A percentile compares a stretch with the other conserved stretches of the same genome.
Conservation (phyloP, 179 eudicot genomes). For the Beta lomatogona region DNA sequence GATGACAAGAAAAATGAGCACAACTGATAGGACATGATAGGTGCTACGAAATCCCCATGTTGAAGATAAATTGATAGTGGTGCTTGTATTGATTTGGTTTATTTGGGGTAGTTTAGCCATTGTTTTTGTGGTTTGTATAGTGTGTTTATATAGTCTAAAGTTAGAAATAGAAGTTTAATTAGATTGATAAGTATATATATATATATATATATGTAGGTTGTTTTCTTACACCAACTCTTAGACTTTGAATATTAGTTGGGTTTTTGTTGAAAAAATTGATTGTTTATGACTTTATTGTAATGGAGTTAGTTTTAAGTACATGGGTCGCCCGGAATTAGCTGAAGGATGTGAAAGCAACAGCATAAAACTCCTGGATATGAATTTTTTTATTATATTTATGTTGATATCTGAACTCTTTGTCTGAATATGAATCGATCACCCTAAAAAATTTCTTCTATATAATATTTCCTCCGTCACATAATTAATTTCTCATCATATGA, state of each 20-base stretch:
- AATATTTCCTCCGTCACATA: too few relatives aligned
- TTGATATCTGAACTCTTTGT: too few relatives aligned
- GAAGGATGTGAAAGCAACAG: neutral
- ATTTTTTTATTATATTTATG: neutral
- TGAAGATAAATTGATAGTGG: neutral
- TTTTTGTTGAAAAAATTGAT: neutral
- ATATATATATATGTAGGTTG: neutral
- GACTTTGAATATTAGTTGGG: neutral
- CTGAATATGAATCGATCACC: too few relatives aligned
- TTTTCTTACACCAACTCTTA: neutral
- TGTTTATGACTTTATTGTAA: neutral
- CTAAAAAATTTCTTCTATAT: too few relatives aligned
- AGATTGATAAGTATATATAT: too few relatives aligned
- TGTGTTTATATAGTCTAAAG: neutral
- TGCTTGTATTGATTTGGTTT: conserved; percentile 8
- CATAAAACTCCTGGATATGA: neutral
- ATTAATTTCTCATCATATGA: too few relatives aligned
- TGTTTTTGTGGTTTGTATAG: too few relatives aligned
- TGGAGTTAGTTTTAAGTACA: neutral
- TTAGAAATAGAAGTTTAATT: too few relatives aligned
- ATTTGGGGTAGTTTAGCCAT: conserved; percentile 25
- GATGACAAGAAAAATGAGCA: conserved; percentile 31
- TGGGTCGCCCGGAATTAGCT: neutral
- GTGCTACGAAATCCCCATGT: conserved; percentile 35
- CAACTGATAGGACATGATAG: conserved; percentile 33